phyloP scores from a whole-genome alignment of 2,329 filamentous ascomycete species.

The Colletotrichum plurivorum region DNA sequence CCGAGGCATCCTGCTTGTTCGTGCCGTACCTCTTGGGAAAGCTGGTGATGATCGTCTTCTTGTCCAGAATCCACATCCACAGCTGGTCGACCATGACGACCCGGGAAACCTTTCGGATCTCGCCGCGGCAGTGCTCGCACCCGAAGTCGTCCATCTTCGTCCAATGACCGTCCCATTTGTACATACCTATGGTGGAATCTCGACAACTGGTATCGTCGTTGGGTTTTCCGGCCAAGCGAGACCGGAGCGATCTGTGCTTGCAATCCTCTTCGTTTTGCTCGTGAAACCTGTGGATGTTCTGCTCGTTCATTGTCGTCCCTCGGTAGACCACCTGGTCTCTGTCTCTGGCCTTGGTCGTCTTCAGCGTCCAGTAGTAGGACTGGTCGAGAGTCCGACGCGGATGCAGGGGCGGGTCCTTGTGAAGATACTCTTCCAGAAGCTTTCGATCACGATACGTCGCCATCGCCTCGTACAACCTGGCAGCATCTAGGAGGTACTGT shows the following conservation, averaged over 20 bases:
- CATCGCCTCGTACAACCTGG: slow-evolving; percentile 54
- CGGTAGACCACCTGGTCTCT: slow-evolving; percentile 60
- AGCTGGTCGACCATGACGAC: slow-evolving; percentile 61
- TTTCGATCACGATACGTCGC: slow-evolving; percentile 51
- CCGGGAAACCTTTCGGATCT: slow-evolving; percentile 40
- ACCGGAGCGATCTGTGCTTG: slow-evolving; percentile 20
- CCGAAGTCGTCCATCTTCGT: slow-evolving; percentile 35
- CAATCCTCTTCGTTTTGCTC: slow-evolving; percentile 11
- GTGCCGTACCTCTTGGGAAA: slow-evolving; percentile 60
- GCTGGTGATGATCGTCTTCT: slow-evolving; percentile 54
- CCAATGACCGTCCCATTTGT: slow-evolving; percentile 37
- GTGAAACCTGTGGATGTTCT: slow-evolving; percentile 43
- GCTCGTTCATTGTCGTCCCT: slow-evolving; percentile 46
- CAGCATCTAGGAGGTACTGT: slow-evolving; percentile 50
- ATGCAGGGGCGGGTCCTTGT: slow-evolving; percentile 54
- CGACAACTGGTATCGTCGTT: neutral
- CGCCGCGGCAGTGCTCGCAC: slow-evolving; percentile 41
- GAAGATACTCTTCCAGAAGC: slow-evolving; percentile 51
- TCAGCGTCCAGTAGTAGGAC: slow-evolving; percentile 57
- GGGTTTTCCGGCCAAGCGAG: neutral
- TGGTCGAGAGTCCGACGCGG: slow-evolving; percentile 62
- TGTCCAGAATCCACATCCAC: slow-evolving; percentile 59
- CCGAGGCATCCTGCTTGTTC: slow-evolving; percentile 56
- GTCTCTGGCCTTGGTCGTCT: slow-evolving; percentile 56
- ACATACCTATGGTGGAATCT: neutral